These are phyloP conservation scores for Pyricularia sp. DNA, from an alignment of 2,329 filamentous ascomycete species.

Conservation along the genomic window DNA sequence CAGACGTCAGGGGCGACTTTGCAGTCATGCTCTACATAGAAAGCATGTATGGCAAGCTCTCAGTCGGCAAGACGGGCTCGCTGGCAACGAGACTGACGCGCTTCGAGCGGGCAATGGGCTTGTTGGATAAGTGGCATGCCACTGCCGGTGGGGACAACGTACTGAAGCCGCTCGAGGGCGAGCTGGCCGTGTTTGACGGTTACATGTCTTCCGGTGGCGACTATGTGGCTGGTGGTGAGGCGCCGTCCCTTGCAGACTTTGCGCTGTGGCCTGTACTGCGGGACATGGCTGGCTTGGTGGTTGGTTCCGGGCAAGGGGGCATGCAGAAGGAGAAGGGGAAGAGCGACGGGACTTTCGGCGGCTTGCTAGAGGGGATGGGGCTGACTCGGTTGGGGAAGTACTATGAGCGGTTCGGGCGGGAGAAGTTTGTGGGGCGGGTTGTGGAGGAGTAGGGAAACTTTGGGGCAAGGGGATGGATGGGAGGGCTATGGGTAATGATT, in stretches of 20 bases:
- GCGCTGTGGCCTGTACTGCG: slow-evolving; percentile 48
- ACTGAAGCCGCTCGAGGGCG: slow-evolving; percentile 17
- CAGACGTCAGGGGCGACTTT: slow-evolving; percentile 37
- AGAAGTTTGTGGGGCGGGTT: slow-evolving; percentile 11
- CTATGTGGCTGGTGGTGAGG: slow-evolving; percentile 33
- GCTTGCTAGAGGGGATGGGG: slow-evolving; percentile 11
- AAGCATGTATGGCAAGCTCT: slow-evolving; percentile 30
- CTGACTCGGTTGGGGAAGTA: slow-evolving; percentile 24
- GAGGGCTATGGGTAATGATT: not conserved
- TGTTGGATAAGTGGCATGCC: slow-evolving; percentile 27
- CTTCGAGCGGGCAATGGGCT: slow-evolving; percentile 30
- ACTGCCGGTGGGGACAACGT: not conserved
- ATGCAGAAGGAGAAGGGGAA: slow-evolving; percentile 5
- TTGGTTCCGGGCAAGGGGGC: slow-evolving; percentile 9
- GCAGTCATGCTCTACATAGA: slow-evolving; percentile 54
- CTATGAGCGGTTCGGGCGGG: slow-evolving; percentile 21
- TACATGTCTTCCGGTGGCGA: slow-evolving; percentile 16
- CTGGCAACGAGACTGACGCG: slow-evolving; percentile 22
- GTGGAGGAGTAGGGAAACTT: slow-evolving; percentile 4
- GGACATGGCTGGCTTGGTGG: slow-evolving; percentile 27
- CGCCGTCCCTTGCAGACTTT: slow-evolving; percentile 40
- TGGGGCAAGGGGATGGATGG: no score
- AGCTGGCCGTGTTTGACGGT: slow-evolving; percentile 31
- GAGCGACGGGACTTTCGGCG: slow-evolving; percentile 15
- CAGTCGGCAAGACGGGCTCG: slow-evolving; percentile 14